Evolutionary conservation across 2,329 filamentous ascomycete species (phyloP).

Genomic region (Grosmannia clavigera): DNA sequence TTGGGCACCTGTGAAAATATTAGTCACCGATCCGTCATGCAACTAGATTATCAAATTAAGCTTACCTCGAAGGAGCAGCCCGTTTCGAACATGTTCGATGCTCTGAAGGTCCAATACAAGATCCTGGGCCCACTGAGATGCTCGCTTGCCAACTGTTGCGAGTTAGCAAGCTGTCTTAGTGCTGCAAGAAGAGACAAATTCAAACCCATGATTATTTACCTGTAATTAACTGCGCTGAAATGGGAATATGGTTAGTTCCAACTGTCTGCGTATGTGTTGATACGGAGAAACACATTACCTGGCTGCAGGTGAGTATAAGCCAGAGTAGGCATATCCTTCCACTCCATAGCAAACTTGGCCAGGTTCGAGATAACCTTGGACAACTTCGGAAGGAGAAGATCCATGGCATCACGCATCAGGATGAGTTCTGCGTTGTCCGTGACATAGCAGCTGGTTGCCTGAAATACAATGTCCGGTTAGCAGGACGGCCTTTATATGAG

Average conservation of each 20-base stretch:
- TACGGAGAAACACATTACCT: not conserved
- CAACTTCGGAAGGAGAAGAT: slow-evolving; percentile 63
- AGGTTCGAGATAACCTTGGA: slow-evolving; percentile 1
- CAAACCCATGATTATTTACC: not conserved
- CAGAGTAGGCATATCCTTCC: not conserved
- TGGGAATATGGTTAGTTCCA: too few species aligned
- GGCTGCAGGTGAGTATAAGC: not conserved
- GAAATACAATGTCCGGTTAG: not conserved
- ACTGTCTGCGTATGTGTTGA: too few species aligned
- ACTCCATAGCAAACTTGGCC: not conserved
- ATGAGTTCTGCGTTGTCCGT: slow-evolving; percentile 4
- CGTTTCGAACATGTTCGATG: not conserved
- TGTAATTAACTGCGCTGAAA: not conserved
- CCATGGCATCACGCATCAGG: slow-evolving; percentile 37
- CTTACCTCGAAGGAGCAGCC: not conserved
- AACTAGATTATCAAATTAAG: too few species aligned
- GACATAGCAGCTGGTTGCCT: slow-evolving; percentile 1
- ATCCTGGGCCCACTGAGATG: not conserved
- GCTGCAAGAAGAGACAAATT: too few species aligned
- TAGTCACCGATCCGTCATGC: too few species aligned
- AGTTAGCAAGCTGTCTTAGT: too few species aligned
- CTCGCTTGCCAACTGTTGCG: not conserved
- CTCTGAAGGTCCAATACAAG: not conserved
- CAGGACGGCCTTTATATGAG: not conserved
- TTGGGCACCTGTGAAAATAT: not conserved